Conservation (phyloP, 2,329 filamentous ascomycete genomes). For the Chaetomium sp. region DNA sequence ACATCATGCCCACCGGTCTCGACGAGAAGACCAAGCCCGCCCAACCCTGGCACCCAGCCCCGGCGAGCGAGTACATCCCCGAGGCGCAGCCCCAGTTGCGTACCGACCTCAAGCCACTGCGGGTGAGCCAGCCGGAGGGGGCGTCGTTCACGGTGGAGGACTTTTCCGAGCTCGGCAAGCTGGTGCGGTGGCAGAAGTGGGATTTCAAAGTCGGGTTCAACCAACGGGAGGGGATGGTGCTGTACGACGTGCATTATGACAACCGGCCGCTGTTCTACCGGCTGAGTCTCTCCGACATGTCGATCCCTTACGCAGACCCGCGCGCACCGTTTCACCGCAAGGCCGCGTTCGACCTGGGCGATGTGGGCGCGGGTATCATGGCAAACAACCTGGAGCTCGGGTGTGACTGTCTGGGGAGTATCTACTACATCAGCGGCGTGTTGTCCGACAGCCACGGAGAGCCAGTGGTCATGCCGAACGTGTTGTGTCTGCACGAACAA, state of each 20-base stretch:
- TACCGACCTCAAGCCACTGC: slow-evolving; percentile 56
- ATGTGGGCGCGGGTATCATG: slow-evolving; percentile 56
- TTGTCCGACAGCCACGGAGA: slow-evolving; percentile 48
- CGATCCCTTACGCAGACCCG: slow-evolving; percentile 58
- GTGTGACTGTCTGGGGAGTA: slow-evolving; percentile 62
- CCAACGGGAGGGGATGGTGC: slow-evolving; percentile 53
- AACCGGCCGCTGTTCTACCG: slow-evolving; percentile 54
- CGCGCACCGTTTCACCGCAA: slow-evolving; percentile 58
- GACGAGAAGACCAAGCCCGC: slow-evolving; percentile 52
- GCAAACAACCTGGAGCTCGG: slow-evolving; percentile 62
- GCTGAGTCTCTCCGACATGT: slow-evolving; percentile 55
- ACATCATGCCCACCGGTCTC: slow-evolving; percentile 60
- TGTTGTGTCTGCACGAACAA: slow-evolving; percentile 63
- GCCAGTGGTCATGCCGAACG: slow-evolving; percentile 49
- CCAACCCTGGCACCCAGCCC: slow-evolving; percentile 49
- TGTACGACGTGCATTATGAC: slow-evolving; percentile 58
- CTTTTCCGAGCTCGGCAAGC: slow-evolving; percentile 26
- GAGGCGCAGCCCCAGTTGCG: slow-evolving; percentile 51
- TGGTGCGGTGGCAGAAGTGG: slow-evolving; percentile 39
- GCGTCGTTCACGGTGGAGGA: slow-evolving; percentile 44
- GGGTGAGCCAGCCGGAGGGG: slow-evolving; percentile 57
- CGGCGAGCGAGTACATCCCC: slow-evolving; percentile 58
- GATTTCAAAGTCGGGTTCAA: slow-evolving; percentile 61
- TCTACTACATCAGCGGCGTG: slow-evolving; percentile 50
- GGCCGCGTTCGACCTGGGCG: slow-evolving; percentile 61